These are phyloP conservation scores for Casuarina cunninghamiana DNA, from an alignment of 306 rosid genomes.

Conservation along the genomic window DNA sequence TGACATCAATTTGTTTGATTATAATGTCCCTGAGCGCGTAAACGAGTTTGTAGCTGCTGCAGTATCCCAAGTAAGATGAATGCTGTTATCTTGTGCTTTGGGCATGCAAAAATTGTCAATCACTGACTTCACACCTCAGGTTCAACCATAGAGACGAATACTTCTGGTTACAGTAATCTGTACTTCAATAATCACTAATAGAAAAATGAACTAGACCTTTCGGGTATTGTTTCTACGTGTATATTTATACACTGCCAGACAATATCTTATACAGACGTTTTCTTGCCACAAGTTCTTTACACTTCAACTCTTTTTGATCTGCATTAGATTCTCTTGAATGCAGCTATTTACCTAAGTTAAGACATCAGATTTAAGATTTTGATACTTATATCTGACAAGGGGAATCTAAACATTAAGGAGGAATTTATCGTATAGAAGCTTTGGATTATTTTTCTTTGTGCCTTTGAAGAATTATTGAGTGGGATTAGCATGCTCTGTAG, in stretches of 20 bases:
- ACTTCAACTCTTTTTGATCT: background rate
- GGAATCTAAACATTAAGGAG: background rate
- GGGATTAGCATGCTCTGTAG: background rate
- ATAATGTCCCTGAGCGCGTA: slow-evolving; percentile 56
- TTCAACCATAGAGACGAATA: too few relatives aligned
- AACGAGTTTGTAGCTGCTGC: slow-evolving; percentile 58
- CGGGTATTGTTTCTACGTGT: background rate
- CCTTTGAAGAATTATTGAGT: background rate
- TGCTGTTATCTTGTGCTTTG: background rate
- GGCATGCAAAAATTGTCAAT: background rate
- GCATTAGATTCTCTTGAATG: background rate
- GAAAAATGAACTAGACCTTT: background rate
- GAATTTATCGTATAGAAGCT: background rate
- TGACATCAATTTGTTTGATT: slow-evolving; percentile 45
- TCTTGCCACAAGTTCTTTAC: background rate
- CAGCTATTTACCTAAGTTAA: background rate
- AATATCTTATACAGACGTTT: background rate
- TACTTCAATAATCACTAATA: background rate
- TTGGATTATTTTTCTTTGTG: background rate
- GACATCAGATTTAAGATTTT: background rate
- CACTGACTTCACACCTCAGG: background rate
- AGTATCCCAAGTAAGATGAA: slow-evolving; percentile 41
- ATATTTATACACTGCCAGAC: background rate
- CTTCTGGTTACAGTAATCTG: background rate
- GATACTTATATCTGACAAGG: background rate